Conservation (phyloP, 495 filamentous ascomycete genomes). For the Oidiodendron maius region DNA sequence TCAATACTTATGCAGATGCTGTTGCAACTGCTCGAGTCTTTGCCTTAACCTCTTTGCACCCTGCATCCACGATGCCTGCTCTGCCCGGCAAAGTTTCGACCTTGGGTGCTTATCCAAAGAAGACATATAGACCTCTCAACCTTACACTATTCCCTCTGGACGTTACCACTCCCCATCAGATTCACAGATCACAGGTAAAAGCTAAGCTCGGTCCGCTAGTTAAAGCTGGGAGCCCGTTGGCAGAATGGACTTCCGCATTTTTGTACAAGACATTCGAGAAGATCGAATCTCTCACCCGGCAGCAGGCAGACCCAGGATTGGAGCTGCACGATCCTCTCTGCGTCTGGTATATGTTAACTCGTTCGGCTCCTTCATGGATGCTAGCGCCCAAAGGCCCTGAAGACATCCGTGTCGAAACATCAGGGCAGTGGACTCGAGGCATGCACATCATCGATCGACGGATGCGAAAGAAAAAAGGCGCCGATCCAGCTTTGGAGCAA, state of each 20-base stretch:
- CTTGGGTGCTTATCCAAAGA: conserved; percentile 62
- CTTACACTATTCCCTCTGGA: conserved; percentile 83
- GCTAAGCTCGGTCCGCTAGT: conserved; percentile 43
- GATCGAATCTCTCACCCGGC: conserved; percentile 53
- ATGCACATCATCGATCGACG: conserved; percentile 82
- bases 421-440: conserved; percentile 90
- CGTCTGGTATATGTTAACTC: conserved; percentile 77
- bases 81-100: conserved; percentile 31
- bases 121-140: conserved; percentile 59
- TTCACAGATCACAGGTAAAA: conserved; percentile 56
- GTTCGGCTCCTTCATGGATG: conserved; percentile 44
- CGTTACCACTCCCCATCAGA: conserved; percentile 70
- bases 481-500: conserved; percentile 22
- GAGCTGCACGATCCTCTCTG: conserved; percentile 84
- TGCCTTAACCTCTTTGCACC: conserved; percentile 78
- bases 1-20: conserved; percentile 79
- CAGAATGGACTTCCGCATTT: conserved; percentile 75
- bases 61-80: conserved; percentile 63
- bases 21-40: conserved; percentile 83
- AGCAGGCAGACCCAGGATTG: conserved; percentile 50
- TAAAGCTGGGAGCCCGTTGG: conserved; percentile 64
- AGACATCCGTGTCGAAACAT: conserved; percentile 82
- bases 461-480: conserved; percentile 51
- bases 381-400: conserved; percentile 34
- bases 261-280: conserved; percentile 71